A percentile compares a stretch with the other conserved stretches of the same genome.
These are phyloP conservation scores for Penicillium aurantiogriseum DNA, from an alignment of 2,329 filamentous ascomycete genomes.

Conservation along the genomic window DNA sequence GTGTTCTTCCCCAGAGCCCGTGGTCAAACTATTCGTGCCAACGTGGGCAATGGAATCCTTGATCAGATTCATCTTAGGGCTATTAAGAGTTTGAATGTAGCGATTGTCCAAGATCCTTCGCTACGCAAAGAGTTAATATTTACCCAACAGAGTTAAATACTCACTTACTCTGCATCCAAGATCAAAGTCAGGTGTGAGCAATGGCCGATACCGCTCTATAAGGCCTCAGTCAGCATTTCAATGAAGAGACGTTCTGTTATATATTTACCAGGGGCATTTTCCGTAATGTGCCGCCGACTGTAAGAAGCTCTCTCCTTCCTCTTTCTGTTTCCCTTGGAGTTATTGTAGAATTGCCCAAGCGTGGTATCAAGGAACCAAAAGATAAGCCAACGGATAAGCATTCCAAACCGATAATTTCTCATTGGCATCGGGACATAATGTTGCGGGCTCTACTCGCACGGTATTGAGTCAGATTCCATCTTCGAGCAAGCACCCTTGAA, in stretches of 20 bases:
- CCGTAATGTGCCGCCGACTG: not conserved
- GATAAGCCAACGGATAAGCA: not conserved
- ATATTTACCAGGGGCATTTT: not conserved
- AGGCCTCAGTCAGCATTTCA: not conserved
- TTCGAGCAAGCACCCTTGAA: no score
- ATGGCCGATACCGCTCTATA: not conserved
- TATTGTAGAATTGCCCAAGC: not conserved
- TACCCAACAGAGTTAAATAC: not conserved
- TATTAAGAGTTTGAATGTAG: not conserved
- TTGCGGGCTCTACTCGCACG: not conserved
- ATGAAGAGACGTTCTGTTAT: not conserved
- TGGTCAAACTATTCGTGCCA: not conserved
- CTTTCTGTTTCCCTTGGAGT: not conserved
- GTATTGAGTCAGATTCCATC: no score
- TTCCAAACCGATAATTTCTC: not conserved
- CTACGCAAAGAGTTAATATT: not conserved
- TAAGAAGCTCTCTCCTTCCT: not conserved
- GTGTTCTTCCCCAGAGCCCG: not conserved
- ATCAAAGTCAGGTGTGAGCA: not conserved
- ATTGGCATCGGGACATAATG: not conserved
- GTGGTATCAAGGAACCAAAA: not conserved
- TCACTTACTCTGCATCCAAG: not conserved
- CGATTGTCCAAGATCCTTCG: not conserved
- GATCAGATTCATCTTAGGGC: not conserved
- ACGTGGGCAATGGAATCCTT: not conserved